phyloP scores from a whole-genome alignment of 1,284 basidiomycete genomes.

The Waitea zeae region DNA sequence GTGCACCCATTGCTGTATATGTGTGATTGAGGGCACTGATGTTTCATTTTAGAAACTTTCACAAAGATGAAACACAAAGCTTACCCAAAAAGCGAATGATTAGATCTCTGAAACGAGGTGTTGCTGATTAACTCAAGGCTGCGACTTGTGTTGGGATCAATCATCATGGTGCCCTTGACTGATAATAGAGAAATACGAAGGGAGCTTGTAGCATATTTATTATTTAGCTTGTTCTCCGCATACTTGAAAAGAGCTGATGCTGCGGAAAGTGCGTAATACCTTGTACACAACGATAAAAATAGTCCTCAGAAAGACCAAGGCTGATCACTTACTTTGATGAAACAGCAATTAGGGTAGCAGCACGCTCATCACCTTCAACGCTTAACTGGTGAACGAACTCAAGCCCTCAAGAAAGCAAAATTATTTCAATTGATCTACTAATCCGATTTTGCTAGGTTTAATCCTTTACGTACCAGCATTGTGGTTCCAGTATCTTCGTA shows the following conservation, averaged over 20 bases:
- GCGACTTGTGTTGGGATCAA: constrained; percentile 73
- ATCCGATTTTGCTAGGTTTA: constrained; percentile 2
- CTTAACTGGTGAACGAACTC: constrained; percentile 63
- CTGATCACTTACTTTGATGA: constrained; percentile 50
- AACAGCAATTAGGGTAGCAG: constrained; percentile 55
- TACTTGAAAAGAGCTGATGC: constrained; percentile 75
- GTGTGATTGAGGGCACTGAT: constrained; percentile 59
- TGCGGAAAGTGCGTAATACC: constrained; percentile 80
- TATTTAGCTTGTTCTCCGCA: constrained; percentile 46
- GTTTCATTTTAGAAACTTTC: background rate
- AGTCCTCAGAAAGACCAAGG: background rate
- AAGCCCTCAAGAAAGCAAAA: constrained; percentile 19
- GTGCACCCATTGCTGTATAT: constrained; percentile 74
- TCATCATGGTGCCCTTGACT: constrained; percentile 81
- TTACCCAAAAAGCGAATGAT: constrained; percentile 61
- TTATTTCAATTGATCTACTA: background rate
- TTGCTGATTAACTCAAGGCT: constrained; percentile 83
- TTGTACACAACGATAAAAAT: constrained; percentile 13
- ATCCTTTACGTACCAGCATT: constrained; percentile 47
- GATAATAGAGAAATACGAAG: constrained; percentile 69
- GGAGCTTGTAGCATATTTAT: constrained; percentile 51
- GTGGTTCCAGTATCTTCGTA: constrained; percentile 73
- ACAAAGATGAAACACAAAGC: constrained; percentile 7
- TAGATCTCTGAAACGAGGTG: constrained; percentile 40
- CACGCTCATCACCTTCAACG: constrained; percentile 59